Conservation (phyloP, 2,329 filamentous ascomycete species). For the Cytospora piceae region DNA sequence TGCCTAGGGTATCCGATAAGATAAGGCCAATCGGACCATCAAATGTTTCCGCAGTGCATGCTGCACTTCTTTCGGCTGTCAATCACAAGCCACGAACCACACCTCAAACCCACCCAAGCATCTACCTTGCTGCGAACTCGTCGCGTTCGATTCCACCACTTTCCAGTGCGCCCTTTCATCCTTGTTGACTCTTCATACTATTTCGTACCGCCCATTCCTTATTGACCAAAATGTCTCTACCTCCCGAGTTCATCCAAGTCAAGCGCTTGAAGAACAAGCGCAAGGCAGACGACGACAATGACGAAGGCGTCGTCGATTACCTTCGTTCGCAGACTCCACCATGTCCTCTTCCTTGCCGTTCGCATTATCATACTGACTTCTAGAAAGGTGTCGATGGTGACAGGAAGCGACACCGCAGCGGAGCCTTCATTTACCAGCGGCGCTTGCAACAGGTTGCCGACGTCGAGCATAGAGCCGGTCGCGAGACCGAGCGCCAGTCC, state of each 20-base stretch:
- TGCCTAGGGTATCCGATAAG: background rate
- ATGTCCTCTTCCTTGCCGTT: constrained; percentile 19
- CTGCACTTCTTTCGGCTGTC: background rate
- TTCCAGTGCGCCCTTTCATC: background rate
- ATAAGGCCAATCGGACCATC: background rate
- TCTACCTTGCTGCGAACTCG: background rate
- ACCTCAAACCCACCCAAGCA: background rate
- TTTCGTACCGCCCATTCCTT: background rate
- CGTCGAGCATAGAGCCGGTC: constrained; percentile 36
- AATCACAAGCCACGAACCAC: background rate
- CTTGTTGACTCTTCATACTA: background rate
- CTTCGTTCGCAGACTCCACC: constrained; percentile 49
- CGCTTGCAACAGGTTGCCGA: constrained; percentile 44
- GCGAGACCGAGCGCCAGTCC: constrained; percentile 33
- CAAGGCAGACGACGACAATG: constrained; percentile 59
- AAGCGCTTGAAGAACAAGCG: constrained; percentile 47
- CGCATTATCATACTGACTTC: constrained; percentile 16
- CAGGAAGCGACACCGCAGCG: constrained; percentile 57
- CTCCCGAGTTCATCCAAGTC: constrained; percentile 62
- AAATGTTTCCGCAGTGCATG: background rate
- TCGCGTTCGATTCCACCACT: background rate
- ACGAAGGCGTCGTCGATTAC: constrained; percentile 57
- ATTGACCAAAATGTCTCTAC: constrained; percentile 53
- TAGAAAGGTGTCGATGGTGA: constrained; percentile 54
- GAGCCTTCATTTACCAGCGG: constrained; percentile 60